These are phyloP conservation scores for Pleurozium schreberi DNA, from an alignment of 225 moss, liverwort and hornwort genomes.

Conservation along the genomic window DNA sequence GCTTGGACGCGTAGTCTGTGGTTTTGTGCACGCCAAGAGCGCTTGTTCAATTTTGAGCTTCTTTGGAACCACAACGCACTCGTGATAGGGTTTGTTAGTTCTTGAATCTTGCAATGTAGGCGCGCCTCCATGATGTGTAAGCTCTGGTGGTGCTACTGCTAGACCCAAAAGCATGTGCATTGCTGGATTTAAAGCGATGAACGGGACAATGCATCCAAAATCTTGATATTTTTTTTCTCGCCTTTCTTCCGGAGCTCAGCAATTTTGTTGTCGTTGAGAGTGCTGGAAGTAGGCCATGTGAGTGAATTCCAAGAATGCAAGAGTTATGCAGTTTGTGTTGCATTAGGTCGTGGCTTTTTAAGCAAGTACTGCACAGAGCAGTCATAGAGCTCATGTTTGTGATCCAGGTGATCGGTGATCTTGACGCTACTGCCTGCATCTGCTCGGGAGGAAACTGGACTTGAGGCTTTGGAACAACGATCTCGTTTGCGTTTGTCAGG, in stretches of 20 bases:
- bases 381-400: background rate
- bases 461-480: background rate
- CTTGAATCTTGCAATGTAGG: background rate
- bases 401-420: constrained; percentile 1
- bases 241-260: background rate
- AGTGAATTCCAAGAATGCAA: background rate
- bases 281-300: background rate
- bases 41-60: background rate
- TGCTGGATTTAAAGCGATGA: background rate
- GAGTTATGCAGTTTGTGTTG: background rate
- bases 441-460: background rate
- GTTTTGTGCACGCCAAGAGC: background rate
- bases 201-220: background rate
- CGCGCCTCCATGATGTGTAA: background rate
- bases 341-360: background rate
- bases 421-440: background rate
- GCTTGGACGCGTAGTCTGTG: background rate
- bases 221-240: background rate
- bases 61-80: background rate
- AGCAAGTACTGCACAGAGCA: background rate
- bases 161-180: background rate
- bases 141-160: background rate
- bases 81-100: background rate
- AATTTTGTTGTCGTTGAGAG: background rate
- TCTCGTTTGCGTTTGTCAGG: background rate